These are phyloP conservation scores for Coniosporium apollinis DNA, from an alignment of 495 filamentous ascomycete genomes.

Conservation along the genomic window DNA sequence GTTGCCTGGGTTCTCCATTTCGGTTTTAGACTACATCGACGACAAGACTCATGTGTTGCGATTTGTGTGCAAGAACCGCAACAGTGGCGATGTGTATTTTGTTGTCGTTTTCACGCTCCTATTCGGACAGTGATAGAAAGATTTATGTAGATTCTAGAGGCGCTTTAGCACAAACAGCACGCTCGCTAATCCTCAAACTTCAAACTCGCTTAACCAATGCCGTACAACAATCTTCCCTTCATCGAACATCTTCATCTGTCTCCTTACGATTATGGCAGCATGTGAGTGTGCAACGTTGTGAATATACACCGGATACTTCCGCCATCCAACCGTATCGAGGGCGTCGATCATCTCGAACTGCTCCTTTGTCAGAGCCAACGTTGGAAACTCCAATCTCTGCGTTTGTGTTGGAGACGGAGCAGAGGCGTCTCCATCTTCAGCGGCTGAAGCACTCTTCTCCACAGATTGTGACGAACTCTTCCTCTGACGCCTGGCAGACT, in stretches of 20 bases:
- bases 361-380: conserved; percentile 54
- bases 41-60: conserved; percentile 22
- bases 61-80: conserved; percentile 22
- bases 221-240: conserved; percentile 65
- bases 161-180: no score
- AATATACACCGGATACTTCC: conserved; percentile 76
- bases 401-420: background rate
- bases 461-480: background rate
- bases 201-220: conserved; percentile 73
- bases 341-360: conserved; percentile 73
- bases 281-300: conserved; percentile 66
- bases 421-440: background rate
- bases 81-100: conserved; percentile 19
- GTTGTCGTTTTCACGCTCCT: conserved; percentile 20
- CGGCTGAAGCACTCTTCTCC: background rate
- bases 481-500: no score
- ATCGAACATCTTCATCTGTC: conserved; percentile 39
- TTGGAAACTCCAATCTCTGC: conserved; percentile 34
- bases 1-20: conserved; percentile 21
- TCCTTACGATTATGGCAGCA: conserved; percentile 77
- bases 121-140: conserved; percentile 17
- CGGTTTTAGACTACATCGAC: conserved; percentile 21
- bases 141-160: no score
- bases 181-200: no score
- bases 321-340: conserved; percentile 57